Conservation (phyloP, 2,329 filamentous ascomycete genomes). For the Aureobasidium leucospermi region DNA sequence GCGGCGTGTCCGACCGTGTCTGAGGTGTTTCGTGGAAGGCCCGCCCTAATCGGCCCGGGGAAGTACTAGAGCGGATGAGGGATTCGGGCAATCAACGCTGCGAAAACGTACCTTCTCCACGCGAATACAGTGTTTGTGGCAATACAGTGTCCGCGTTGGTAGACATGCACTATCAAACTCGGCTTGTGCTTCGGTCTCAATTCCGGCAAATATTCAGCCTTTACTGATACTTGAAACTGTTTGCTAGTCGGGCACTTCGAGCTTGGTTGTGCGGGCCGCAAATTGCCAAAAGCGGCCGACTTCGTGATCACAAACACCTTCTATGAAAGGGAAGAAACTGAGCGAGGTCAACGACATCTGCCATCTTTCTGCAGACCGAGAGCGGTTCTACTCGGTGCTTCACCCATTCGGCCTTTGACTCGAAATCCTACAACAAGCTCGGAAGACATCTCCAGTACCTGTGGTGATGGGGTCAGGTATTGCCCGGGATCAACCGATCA, state of each 20-base stretch:
- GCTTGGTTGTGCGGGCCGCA: neutral
- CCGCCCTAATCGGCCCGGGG: neutral
- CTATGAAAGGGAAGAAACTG: neutral
- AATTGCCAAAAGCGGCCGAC: neutral
- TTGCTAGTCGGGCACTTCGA: no score
- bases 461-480: no score
- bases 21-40: neutral
- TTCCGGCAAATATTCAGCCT: neutral
- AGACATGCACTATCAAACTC: no score
- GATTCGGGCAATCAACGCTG: neutral
- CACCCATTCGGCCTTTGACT: neutral
- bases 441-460: neutral
- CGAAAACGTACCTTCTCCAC: neutral
- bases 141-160: neutral
- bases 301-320: neutral
- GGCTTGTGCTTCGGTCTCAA: no score
- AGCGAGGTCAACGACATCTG: neutral
- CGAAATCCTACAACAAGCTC: neutral
- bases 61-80: neutral
- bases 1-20: neutral
- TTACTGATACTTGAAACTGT: no score
- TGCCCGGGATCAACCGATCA: no score
- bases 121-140: neutral
- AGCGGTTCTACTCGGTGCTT: neutral
- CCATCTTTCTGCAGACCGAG: neutral